Conservation (phyloP, 2,329 filamentous ascomycete species). For the Dryadomyces sulphureus region DNA sequence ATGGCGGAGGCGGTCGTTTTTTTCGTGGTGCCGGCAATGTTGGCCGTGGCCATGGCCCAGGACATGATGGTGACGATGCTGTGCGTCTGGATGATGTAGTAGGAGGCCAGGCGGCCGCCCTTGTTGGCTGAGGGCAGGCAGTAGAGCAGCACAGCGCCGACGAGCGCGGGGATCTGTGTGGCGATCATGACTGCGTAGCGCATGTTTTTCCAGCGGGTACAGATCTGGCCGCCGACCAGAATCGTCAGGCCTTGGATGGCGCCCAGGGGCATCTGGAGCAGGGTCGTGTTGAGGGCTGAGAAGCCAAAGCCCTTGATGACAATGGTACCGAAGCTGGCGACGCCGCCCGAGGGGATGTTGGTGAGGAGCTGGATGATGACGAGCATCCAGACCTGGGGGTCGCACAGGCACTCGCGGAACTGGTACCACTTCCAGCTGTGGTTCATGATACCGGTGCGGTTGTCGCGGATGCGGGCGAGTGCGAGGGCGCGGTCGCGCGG, state of each 20-base stretch:
- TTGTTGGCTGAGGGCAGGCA: slow-evolving; percentile 6
- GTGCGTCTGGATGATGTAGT: slow-evolving; percentile 13
- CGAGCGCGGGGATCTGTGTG: slow-evolving; percentile 17
- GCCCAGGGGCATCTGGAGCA: slow-evolving; percentile 15
- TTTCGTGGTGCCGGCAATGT: slow-evolving; percentile 34
- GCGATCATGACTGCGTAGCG: slow-evolving; percentile 20
- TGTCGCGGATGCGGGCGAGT: slow-evolving; percentile 17
- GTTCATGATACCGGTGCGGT: slow-evolving; percentile 21
- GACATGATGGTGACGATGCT: slow-evolving; percentile 28
- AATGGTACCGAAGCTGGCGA: slow-evolving; percentile 28
- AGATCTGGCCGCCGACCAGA: slow-evolving; percentile 14
- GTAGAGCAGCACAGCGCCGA: slow-evolving; percentile 10
- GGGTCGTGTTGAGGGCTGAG: slow-evolving; percentile 26
- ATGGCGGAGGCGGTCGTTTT: slow-evolving; percentile 41
- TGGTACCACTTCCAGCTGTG: slow-evolving; percentile 16
- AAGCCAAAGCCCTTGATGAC: slow-evolving; percentile 39
- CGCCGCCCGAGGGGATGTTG: slow-evolving; percentile 5
- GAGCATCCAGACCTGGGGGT: slow-evolving; percentile 17
- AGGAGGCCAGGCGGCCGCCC: slow-evolving; percentile 10
- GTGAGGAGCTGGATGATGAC: slow-evolving; percentile 1
- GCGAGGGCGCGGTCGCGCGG: slow-evolving; percentile 16
- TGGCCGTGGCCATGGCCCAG: slow-evolving; percentile 31
- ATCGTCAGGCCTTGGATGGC: slow-evolving; percentile 15
- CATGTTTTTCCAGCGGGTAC: slow-evolving; percentile 4
- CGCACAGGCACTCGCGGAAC: slow-evolving; percentile 17